Percentiles rank a stretch among this genome's conserved stretches.
phyloP scores from a whole-genome alignment of 345 rosid genomes.

The Gossypium arboreum region DNA sequence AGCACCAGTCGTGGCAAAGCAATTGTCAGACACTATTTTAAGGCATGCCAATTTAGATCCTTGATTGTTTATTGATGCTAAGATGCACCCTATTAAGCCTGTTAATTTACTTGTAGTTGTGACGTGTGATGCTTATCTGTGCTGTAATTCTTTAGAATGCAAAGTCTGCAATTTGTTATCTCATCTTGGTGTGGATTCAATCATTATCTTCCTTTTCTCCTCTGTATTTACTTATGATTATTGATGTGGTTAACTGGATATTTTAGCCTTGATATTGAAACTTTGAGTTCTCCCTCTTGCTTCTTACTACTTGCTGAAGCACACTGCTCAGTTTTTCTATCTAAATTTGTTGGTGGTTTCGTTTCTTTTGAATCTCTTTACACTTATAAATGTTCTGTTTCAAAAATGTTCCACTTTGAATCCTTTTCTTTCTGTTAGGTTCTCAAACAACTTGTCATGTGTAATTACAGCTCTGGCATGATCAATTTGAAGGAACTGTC shows the following conservation, averaged over 20 bases:
- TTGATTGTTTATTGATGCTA: neutral
- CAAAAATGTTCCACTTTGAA: neutral
- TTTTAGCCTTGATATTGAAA: neutral
- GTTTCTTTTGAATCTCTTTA: neutral
- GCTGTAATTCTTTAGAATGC: neutral
- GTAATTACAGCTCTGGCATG: constrained; percentile 45
- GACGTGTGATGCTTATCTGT: neutral
- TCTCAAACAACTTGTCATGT: constrained; percentile 5
- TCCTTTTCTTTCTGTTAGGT: constrained; percentile 1
- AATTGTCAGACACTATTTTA: constrained; percentile 61
- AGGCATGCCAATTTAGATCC: constrained; percentile 40
- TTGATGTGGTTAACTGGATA: neutral
- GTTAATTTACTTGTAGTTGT: neutral
- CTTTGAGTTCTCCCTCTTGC: too few species aligned
- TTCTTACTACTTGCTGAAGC: too few species aligned
- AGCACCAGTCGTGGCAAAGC: constrained; percentile 80
- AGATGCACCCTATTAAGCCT: neutral
- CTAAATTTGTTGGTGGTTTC: neutral
- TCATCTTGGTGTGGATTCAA: neutral
- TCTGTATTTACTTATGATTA: neutral
- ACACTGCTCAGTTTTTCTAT: neutral
- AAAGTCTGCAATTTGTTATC: neutral
- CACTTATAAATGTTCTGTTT: neutral
- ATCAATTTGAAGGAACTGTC: constrained; percentile 54
- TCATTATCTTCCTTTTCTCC: neutral